phyloP scores from a whole-genome alignment of 2,329 filamentous ascomycete genomes.

The Cyphellophora europaea region DNA sequence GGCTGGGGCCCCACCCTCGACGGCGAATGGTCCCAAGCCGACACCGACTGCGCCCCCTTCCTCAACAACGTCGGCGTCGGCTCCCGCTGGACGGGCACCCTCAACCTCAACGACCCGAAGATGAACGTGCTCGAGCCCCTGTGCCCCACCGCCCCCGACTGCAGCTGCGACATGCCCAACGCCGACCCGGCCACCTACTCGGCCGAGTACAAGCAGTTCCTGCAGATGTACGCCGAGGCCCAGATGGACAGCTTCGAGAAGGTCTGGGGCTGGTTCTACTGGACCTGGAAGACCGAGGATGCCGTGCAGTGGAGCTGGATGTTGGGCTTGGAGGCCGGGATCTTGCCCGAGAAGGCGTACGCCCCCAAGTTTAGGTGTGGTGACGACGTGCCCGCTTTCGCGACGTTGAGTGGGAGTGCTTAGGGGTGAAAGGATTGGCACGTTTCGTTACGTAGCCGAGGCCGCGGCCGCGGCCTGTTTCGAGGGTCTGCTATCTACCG shows the following conservation, averaged over 20 bases:
- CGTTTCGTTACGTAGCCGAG: too few species aligned
- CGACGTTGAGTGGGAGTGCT: constrained; percentile 9
- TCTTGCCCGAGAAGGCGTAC: constrained; percentile 68
- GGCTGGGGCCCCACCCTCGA: constrained; percentile 85
- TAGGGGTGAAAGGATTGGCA: too few species aligned
- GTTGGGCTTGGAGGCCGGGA: constrained; percentile 64
- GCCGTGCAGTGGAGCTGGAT: constrained; percentile 90
- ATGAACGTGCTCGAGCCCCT: constrained; percentile 1
- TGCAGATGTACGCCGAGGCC: constrained; percentile 84
- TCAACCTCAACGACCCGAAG: constrained; percentile 44
- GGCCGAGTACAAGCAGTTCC: constrained; percentile 69
- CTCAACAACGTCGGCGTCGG: constrained; percentile 86
- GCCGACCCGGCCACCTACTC: constrained; percentile 60
- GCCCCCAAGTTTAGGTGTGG: constrained; percentile 60
- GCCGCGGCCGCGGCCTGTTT: too few species aligned
- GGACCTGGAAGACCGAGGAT: constrained; percentile 91
- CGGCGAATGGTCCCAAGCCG: constrained; percentile 95
- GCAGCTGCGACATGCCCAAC: constrained; percentile 69
- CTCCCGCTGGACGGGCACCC: constrained; percentile 84
- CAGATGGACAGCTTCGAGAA: constrained; percentile 94
- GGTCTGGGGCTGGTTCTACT: constrained; percentile 98
- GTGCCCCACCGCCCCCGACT: constrained; percentile 45
- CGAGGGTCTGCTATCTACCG: too few species aligned
- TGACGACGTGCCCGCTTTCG: constrained; percentile 34
- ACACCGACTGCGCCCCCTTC: constrained; percentile 82